These are phyloP conservation scores for Hirschioporus abietinus DNA, from an alignment of 768 basidiomycete genomes.

Conservation along the genomic window DNA sequence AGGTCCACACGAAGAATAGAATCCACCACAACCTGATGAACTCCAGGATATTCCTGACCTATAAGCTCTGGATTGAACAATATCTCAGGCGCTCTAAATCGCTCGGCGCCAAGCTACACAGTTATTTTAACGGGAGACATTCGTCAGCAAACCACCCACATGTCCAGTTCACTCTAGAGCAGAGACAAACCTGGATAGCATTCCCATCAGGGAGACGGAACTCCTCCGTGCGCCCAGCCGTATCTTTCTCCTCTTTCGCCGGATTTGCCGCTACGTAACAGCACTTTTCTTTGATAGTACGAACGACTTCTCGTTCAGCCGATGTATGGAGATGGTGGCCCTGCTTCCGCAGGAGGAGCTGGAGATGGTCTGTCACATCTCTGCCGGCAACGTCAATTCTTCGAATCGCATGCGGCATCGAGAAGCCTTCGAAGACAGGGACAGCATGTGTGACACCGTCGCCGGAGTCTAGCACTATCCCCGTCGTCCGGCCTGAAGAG, in stretches of 20 bases:
- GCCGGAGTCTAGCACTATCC: slow-evolving; percentile 98
- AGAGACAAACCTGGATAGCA: slow-evolving; percentile 62
- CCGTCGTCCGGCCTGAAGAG: slow-evolving; percentile 96
- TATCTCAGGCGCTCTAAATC: slow-evolving; percentile 96
- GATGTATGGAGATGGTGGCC: slow-evolving; percentile 96
- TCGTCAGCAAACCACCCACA: neutral
- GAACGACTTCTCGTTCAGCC: slow-evolving; percentile 93
- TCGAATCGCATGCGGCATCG: slow-evolving; percentile 97
- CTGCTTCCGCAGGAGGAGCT: slow-evolving; percentile 87
- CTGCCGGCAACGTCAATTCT: slow-evolving; percentile 97
- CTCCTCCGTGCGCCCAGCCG: slow-evolving; percentile 70
- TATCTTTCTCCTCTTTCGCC: slow-evolving; percentile 92
- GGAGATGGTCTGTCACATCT: slow-evolving; percentile 95
- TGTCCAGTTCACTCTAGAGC: neutral
- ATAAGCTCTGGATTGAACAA: slow-evolving; percentile 96
- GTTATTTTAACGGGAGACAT: neutral
- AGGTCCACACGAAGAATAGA: slow-evolving; percentile 95
- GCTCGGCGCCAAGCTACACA: slow-evolving; percentile 81
- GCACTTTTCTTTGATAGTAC: slow-evolving; percentile 97
- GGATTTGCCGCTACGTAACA: slow-evolving; percentile 95
- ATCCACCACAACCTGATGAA: slow-evolving; percentile 98
- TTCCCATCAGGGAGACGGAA: slow-evolving; percentile 96
- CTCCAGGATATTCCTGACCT: slow-evolving; percentile 93
- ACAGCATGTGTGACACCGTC: slow-evolving; percentile 99
- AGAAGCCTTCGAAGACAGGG: slow-evolving; percentile 98